Evolutionary conservation across 2,329 filamentous ascomycete genomes (phyloP), one percentile per base, ranked within the genome.

Genomic region (Colletotrichum sojae): DNA sequence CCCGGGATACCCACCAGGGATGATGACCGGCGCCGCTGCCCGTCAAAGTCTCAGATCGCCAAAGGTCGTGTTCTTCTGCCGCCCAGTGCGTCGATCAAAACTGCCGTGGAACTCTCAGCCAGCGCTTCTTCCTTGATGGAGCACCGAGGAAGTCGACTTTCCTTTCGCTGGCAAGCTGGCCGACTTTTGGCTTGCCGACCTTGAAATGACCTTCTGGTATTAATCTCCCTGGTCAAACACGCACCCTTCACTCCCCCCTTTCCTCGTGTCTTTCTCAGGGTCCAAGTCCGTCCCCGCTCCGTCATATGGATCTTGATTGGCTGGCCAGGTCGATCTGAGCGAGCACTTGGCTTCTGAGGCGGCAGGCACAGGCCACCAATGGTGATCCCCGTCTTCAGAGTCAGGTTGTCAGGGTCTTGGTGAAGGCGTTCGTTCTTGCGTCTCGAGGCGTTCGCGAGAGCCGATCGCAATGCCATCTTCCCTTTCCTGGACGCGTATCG

Each of bases 321-420:
- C n/a, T 64, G 39, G 15, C 20, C 15, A 6, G 13, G 53, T 54
- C 53, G 48, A 65, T 54, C 65, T 40, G 16, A 65, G 46, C 39
- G 16, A 65, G 46, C 39, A 48, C 65, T 65, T 68, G 60, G 65
- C 60, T 58, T 53, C 43, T 16, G 15, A 65, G 39, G 65, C 20
- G 60, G 31, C 48, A 65, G 48, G 65, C 61, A 54, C 27, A 65
- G 53, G 53, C 59, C 59, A 56, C 46, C 52, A 46, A 52, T 57
- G 13, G 52, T 27, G 9, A 18, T 20, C 12, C 46, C 53, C 36
- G 45, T 36, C 22, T 13, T 9, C 58, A 36, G 3, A 25, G 22
- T 25, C 22, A 25, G 22, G 22, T 36, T 10, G 31, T 36, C 31
- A 55, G 36, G 36, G 51, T 56, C 63, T 67, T n/a, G 36, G 18